These are phyloP conservation scores for Kazachstania psychrophila DNA, from an alignment of 805 yeast genomes.

Conservation along the genomic window DNA sequence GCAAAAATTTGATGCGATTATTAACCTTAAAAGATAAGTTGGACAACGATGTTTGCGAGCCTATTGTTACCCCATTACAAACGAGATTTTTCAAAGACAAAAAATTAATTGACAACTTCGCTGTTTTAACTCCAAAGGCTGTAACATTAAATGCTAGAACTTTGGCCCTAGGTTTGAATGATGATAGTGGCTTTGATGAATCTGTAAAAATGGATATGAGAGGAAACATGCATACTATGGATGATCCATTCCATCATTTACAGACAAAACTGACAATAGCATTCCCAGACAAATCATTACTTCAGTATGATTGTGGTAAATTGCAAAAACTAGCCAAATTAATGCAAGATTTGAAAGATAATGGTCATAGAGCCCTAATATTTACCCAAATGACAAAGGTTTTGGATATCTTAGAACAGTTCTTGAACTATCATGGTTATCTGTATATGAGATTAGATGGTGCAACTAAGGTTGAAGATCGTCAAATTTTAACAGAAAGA, in stretches of 20 bases:
- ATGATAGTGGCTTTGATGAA: conserved; percentile 16
- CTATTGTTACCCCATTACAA: conserved; percentile 35
- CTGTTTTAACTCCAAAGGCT: conserved; percentile 81
- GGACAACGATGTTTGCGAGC: conserved; percentile 14
- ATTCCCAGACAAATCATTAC: conserved; percentile 86
- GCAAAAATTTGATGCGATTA: conserved; percentile 43
- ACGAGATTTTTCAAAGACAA: conserved; percentile 35
- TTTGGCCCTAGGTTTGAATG: conserved; percentile 19
- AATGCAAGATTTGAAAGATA: conserved; percentile 65
- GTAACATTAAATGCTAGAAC: conserved; percentile 67
- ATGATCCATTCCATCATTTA: conserved; percentile 62
- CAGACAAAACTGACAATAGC: conserved; percentile 86
- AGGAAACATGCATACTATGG: conserved; percentile 13
- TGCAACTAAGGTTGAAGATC: conserved; percentile 92
- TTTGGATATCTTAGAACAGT: conserved; percentile 84
- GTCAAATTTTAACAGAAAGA: conserved; percentile 87
- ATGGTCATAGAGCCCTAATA: conserved; percentile 89
- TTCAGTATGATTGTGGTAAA: conserved; percentile 96
- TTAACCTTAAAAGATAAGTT: conserved; percentile 25
- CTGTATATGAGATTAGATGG: conserved; percentile 94
- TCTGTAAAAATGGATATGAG: conserved; percentile 22
- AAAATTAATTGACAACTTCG: conserved; percentile 58
- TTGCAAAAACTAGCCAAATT: conserved; percentile 73
- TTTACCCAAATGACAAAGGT: conserved; percentile 98
- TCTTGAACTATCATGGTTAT: conserved; percentile 88